Base-by-base conservation (phyloP, 202 grass and related monocot species). In the Panicum hallii region DNA sequence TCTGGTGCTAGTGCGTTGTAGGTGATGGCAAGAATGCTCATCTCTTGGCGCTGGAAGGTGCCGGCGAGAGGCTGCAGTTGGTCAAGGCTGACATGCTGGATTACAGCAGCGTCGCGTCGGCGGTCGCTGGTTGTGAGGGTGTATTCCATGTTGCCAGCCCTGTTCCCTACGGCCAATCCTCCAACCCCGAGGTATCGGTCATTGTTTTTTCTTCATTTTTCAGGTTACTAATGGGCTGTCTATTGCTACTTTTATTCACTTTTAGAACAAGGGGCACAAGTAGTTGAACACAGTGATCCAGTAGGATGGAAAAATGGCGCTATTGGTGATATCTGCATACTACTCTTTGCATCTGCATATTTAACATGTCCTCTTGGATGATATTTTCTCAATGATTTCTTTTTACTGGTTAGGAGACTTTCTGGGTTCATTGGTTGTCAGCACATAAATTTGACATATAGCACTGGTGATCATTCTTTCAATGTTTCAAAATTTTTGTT, bases 11-110 rank as follows among this genome's bases (percentile, higher is more conserved):
- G 2, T 34, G 34, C 3, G 34, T 3, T 45, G 26, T 75, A 86
- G 78, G 19, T 60, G 70, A 34, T 16, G 47, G n/a, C 11, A 81
- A 87, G 78, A 87, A 87, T 5, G 78, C 78, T 9, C 78, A 67
- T 38, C 60, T 87, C 40, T 40, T 26, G 60, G 49, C 73, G 70
- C 60, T 87, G 9, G 70, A 82, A 53, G 40, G 19, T 0, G 85
- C 85, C 12, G 7, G 40, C 11, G 62, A 74, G 5, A 87, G 65
- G 30, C 46, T 87, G 38, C 61, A 2, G 11, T 53, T 87, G 67
- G 64, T 87, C 70, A 75, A 67, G 76, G 85, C 85, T n/a, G 85
- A 87, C 47, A 10, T 87, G 45, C 84, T 87, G 23, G 84, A 87
- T 47, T 57, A 34, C 16, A 11, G 13, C 49, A 23, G 69, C 5